These are phyloP conservation scores for Recurvomyces mirabilis DNA, from an alignment of 495 filamentous ascomycete genomes.

Conservation along the genomic window DNA sequence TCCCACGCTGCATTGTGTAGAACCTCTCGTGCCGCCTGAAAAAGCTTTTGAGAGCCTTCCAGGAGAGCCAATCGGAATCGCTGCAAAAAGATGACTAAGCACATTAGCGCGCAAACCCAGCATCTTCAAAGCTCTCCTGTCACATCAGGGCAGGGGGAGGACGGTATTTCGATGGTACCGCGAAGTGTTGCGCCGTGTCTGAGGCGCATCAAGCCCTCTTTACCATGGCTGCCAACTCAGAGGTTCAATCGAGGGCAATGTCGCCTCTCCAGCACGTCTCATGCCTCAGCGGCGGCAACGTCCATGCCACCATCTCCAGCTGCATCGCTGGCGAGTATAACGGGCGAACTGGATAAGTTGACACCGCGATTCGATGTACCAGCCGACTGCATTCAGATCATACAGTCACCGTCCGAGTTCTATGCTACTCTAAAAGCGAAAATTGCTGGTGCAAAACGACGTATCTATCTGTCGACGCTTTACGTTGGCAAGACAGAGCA, in stretches of 20 bases:
- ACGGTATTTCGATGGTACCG: slow-evolving; percentile 13
- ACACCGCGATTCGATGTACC: slow-evolving; percentile 79
- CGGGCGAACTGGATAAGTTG: slow-evolving; percentile 73
- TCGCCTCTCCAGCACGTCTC: slow-evolving; percentile 21
- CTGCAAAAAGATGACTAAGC: too few relatives aligned
- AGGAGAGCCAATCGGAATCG: too few relatives aligned
- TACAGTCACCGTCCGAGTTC: slow-evolving; percentile 72
- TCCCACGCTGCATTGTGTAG: too few relatives aligned
- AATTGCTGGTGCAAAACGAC: slow-evolving; percentile 63
- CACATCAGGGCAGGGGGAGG: too few relatives aligned
- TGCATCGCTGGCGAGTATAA: slow-evolving; percentile 54
- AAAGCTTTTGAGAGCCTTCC: too few relatives aligned
- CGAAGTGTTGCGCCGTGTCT: slow-evolving; percentile 8
- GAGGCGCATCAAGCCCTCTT: too few relatives aligned
- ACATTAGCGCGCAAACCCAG: too few relatives aligned
- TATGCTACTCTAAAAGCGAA: slow-evolving; percentile 79
- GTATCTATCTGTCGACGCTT: slow-evolving; percentile 85
- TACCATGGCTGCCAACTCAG: too few relatives aligned
- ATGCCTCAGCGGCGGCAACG: slow-evolving; percentile 7
- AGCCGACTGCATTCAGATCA: slow-evolving; percentile 66
- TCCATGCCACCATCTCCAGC: slow-evolving; percentile 21
- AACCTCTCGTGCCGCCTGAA: too few relatives aligned
- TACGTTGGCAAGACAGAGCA: slow-evolving; percentile 93
- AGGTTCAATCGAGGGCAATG: slow-evolving; percentile 14
- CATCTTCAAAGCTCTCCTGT: too few relatives aligned